Conservation (phyloP, 164 flowering plant genomes). For the Houttuynia cordata region DNA sequence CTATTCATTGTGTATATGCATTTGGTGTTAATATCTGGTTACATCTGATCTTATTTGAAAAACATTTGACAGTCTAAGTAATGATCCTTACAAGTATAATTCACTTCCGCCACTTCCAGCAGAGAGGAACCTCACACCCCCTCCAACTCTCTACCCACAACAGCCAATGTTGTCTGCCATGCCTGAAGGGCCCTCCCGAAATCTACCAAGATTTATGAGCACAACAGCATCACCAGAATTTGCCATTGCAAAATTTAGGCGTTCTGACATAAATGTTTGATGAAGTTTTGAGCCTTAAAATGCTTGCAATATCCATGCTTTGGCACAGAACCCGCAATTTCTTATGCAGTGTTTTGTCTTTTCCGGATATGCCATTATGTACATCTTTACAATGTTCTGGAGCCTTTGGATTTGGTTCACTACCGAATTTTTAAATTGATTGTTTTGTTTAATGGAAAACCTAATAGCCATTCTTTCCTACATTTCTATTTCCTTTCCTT, state of each 20-base stretch:
- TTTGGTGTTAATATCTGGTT: too few species aligned
- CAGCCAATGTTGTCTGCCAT: slow-evolving; percentile 49
- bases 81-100: slow-evolving; percentile 54
- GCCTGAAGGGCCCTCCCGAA: slow-evolving; percentile 35
- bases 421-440: too few species aligned
- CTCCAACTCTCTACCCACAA: slow-evolving; percentile 91
- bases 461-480: too few species aligned
- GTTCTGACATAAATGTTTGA: slow-evolving; percentile 73
- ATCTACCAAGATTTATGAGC: slow-evolving; percentile 43
- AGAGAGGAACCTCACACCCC: slow-evolving; percentile 83
- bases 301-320: background rate
- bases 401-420: too few species aligned
- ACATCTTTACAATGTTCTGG: too few species aligned
- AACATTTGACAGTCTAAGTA: slow-evolving; percentile 28
- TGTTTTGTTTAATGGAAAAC: too few species aligned
- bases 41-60: background rate
- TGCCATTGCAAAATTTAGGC: slow-evolving; percentile 43
- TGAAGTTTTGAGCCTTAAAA: background rate
- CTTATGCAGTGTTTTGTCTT: background rate
- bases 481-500: too few species aligned
- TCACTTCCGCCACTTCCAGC: slow-evolving; percentile 91
- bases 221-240: slow-evolving; percentile 31
- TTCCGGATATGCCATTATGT: too few species aligned
- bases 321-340: background rate
- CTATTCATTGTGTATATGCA: too few species aligned